Base-by-base conservation (phyloP, 108 stramenopile genomes). In the Nitzschia palea region DNA sequence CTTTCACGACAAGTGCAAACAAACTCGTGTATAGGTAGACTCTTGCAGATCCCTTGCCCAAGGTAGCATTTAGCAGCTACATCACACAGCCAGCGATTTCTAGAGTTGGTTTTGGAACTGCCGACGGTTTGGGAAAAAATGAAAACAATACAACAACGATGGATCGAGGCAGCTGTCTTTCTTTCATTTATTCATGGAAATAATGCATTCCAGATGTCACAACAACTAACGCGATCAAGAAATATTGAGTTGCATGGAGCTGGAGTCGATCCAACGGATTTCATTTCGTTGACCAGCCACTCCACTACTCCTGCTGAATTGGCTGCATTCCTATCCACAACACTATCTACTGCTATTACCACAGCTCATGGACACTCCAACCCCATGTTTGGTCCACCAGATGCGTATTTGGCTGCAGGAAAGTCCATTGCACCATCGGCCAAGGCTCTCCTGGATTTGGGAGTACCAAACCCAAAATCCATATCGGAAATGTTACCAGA, bases 311-410 rank as follows among this genome's bases (percentile, higher is more conserved):
- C 47, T 20, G 15, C 47, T 12, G 47, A 48, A 20, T 5, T 48
- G 4, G 9, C 47, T 12, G 47, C 47, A 4, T 48, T 48, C 22
- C 47, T 48, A 18, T 48, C 47, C 4, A 48, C 47, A 20, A 20
- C 47, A 48, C 47, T 48, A 20, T 8, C 47, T 4, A 10, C 18
- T 8, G 47, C 47, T 5, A 20, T 20, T 4, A n/a, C n/a, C n/a
- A n/a, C n/a, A n/a, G 18, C 47, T 18, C 37, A 40, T 12, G 47
- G 9, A 12, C 47, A 48, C 18, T 48, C 47, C 9, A 48, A 48
- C n/a, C 47, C 47, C 47, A 12, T 48, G 25, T 78, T 67, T 29
- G 71, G 71, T 35, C 67, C 78, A 5, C 78, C 78, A 2, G 78
- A 79, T 73, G 73, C 67, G 32, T 70, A 70, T 53, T 28, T 79